Evolutionary conservation across 768 basidiomycete species (phyloP).

Genomic region (Naematelia encephala): DNA sequence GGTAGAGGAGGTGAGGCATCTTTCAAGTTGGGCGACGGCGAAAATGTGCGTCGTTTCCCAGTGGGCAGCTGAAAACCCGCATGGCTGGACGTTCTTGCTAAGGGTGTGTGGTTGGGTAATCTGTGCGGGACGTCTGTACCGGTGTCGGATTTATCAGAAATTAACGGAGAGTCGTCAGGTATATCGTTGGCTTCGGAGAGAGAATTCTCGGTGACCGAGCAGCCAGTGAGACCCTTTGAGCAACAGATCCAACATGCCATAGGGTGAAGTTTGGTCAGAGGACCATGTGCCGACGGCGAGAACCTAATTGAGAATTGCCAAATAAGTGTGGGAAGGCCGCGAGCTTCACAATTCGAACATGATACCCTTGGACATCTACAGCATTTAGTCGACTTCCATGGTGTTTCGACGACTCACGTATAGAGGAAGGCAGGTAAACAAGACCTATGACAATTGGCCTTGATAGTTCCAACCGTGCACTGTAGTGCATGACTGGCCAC

Average conservation of each 20-base stretch:
- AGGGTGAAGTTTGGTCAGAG: neutral
- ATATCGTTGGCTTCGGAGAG: neutral
- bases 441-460: neutral
- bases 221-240: neutral
- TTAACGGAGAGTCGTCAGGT: neutral
- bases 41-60: neutral
- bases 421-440: neutral
- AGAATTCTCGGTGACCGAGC: neutral
- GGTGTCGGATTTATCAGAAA: too few species aligned
- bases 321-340: neutral
- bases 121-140: neutral
- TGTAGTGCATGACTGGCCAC: neutral
- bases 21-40: too few species aligned
- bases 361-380: neutral
- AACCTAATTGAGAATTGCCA: neutral
- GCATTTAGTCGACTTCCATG: neutral
- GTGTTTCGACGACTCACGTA: neutral
- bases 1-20: too few species aligned
- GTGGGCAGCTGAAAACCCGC: neutral
- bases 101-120: neutral
- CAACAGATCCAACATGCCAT: neutral
- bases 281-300: neutral
- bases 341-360: neutral
- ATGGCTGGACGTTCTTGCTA: neutral
- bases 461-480: neutral